phyloP scores from a whole-genome alignment of 1,284 basidiomycete species.

The Trichosporon coremiiforme region DNA sequence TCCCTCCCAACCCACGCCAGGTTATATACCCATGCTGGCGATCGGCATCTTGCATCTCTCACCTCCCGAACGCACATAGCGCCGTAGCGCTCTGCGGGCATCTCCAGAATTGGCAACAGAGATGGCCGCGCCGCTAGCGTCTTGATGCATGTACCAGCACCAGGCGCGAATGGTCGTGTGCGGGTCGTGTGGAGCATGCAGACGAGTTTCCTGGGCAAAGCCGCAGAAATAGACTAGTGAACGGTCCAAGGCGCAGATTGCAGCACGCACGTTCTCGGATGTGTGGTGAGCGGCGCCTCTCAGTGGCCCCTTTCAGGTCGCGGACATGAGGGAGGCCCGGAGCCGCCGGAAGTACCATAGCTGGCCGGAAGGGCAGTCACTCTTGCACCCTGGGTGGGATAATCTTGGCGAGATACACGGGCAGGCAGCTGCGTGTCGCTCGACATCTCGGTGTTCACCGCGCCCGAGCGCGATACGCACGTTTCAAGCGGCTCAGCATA shows the following conservation, averaged over 20 bases:
- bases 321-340: not conserved
- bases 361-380: not conserved
- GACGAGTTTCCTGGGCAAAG: not conserved
- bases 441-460: not conserved
- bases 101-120: not conserved
- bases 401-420: slow-evolving; percentile 8
- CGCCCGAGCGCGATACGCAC: not conserved
- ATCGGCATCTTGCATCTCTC: too few species aligned
- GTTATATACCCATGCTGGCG: not conserved
- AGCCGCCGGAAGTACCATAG: not conserved
- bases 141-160: not conserved
- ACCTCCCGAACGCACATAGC: too few species aligned
- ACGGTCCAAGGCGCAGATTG: not conserved
- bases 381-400: not conserved
- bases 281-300: not conserved
- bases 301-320: not conserved
- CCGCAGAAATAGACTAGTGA: not conserved
- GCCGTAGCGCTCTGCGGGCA: too few species aligned
- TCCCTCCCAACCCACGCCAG: too few species aligned
- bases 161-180: not conserved
- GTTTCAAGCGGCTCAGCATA: not conserved
- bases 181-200: not conserved
- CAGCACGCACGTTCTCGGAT: slow-evolving; percentile 4
- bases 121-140: not conserved
- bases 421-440: too few species aligned